These are phyloP conservation scores for Colletotrichum sp. DNA, from an alignment of 2,329 filamentous ascomycete genomes.

Conservation along the genomic window DNA sequence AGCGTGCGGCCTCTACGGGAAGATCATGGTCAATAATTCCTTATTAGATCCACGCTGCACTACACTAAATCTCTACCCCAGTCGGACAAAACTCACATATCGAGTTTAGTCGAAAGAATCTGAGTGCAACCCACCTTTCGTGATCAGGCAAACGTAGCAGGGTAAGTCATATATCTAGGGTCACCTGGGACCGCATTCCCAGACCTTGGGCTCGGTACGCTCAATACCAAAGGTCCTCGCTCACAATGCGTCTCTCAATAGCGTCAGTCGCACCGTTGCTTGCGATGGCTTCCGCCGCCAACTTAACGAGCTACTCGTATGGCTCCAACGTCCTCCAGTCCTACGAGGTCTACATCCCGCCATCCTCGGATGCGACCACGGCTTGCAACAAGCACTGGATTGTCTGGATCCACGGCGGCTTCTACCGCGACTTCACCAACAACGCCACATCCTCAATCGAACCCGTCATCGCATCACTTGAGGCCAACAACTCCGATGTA, in stretches of 20 bases:
- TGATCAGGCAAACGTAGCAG: background rate
- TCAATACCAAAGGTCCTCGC: background rate
- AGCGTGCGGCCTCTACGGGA: background rate
- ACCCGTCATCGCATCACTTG: background rate
- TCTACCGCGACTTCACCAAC: conserved; percentile 13
- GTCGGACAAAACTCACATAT: background rate
- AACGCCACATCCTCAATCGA: background rate
- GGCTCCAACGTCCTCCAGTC: conserved; percentile 5
- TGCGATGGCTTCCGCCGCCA: background rate
- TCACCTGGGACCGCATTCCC: background rate
- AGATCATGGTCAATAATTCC: background rate
- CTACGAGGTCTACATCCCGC: background rate
- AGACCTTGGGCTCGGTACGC: background rate
- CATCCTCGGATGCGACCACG: background rate
- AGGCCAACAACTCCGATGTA: background rate
- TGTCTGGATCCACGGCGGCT: conserved; percentile 6
- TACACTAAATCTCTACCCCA: background rate
- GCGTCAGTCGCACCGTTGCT: background rate
- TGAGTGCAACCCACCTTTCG: background rate
- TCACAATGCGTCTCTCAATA: background rate
- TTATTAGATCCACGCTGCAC: background rate
- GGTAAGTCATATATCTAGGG: background rate
- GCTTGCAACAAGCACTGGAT: conserved; percentile 8
- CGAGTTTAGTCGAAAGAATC: background rate
- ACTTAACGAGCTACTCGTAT: conserved; percentile 2